A percentile compares a stretch with the other conserved stretches of the same genome.
phyloP scores from a whole-genome alignment of 2,329 filamentous ascomycete genomes.

The Westerdykella ornata region DNA sequence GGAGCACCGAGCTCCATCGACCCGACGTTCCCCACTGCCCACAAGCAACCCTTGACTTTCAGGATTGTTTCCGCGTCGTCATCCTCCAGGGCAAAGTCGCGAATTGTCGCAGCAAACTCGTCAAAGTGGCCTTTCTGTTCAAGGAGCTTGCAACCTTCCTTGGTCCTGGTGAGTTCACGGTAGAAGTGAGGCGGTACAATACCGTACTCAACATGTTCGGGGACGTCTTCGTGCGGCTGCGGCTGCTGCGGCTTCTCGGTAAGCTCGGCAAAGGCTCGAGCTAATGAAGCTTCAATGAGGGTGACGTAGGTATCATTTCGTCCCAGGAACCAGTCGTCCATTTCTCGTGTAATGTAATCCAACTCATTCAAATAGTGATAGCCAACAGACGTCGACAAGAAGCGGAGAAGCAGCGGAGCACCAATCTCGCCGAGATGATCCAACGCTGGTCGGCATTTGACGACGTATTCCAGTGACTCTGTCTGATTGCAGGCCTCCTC shows the following conservation, averaged over 20 bases:
- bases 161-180: conserved; percentile 83
- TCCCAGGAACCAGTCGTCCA: conserved; percentile 99
- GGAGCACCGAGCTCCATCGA: conserved; percentile 96
- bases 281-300: conserved; percentile 90
- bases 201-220: conserved; percentile 47
- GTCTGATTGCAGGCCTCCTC: conserved; percentile 96
- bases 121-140: conserved; percentile 93
- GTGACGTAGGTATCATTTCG: conserved; percentile 94
- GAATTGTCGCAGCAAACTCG: conserved; percentile 83
- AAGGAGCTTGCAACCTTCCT: conserved; percentile 83
- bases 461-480: conserved; percentile 86
- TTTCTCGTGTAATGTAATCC: conserved; percentile 98
- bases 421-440: conserved; percentile 97
- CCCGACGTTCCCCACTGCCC: conserved; percentile 96
- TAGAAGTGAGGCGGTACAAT: conserved; percentile 95
- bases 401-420: conserved; percentile 82
- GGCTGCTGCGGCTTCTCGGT: conserved; percentile 51
- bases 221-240: conserved; percentile 38
- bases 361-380: conserved; percentile 96
- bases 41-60: conserved; percentile 94
- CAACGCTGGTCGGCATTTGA: conserved; percentile 87
- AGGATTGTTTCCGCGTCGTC: conserved; percentile 79
- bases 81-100: conserved; percentile 75
- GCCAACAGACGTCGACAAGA: conserved; percentile 90
- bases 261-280: conserved; percentile 67